Percentiles rank a stretch among this genome's conserved stretches.
phyloP scores from a whole-genome alignment of 345 rosid species.

The Isatis tinctoria region DNA sequence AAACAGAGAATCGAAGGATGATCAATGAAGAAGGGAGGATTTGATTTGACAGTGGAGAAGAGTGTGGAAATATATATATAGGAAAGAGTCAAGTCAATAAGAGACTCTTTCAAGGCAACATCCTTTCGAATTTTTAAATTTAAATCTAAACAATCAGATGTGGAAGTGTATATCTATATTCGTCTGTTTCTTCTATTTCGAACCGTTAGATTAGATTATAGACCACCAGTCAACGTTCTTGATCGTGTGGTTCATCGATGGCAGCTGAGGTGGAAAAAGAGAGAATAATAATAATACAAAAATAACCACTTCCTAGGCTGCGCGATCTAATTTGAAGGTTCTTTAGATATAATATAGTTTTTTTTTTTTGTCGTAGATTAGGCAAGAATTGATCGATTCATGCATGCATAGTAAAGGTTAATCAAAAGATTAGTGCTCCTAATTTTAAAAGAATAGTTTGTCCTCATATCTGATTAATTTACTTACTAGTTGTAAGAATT shows the following conservation, averaged over 20 bases:
- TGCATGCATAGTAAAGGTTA: not conserved
- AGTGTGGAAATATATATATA: slow-evolving; percentile 16
- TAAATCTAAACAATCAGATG: not conserved
- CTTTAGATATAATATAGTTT: not conserved
- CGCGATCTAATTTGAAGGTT: not conserved
- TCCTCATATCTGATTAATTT: not conserved
- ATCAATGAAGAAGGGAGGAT: not conserved
- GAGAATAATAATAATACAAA: not conserved
- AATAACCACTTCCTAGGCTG: not conserved
- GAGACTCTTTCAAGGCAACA: slow-evolving; percentile 19
- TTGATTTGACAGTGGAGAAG: slow-evolving; percentile 23
- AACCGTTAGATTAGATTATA: not conserved
- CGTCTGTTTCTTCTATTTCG: not conserved
- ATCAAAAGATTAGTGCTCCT: not conserved
- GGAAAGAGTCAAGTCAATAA: slow-evolving; percentile 19
- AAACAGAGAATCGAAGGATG: not conserved
- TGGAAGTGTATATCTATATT: not conserved
- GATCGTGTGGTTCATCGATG: slow-evolving; percentile 25
- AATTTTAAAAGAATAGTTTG: not conserved
- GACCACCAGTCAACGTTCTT: slow-evolving; percentile 7
- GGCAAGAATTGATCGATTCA: not conserved
- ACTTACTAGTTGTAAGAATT: slow-evolving; percentile 1
- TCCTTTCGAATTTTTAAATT: not conserved
- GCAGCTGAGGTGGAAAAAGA: slow-evolving; percentile 2
- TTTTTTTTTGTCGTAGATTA: not conserved